phyloP scores from a whole-genome alignment of 2,329 filamentous ascomycete genomes.

The Penicillium hesseltinei region DNA sequence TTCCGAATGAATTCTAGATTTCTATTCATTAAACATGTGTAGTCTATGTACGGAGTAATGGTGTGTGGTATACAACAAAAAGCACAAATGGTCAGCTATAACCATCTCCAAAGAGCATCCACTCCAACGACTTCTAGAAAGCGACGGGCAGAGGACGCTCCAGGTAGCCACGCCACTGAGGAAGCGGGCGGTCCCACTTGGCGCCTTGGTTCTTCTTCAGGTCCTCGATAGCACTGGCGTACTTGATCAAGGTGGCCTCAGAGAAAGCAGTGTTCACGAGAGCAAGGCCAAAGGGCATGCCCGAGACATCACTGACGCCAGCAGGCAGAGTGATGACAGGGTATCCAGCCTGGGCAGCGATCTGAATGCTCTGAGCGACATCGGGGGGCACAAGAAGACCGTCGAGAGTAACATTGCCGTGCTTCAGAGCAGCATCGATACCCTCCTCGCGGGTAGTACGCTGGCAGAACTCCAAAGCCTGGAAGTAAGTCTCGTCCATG shows the following conservation, averaged over 20 bases:
- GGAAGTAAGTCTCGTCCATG: conserved; percentile 64
- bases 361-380: conserved; percentile 65
- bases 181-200: conserved; percentile 49
- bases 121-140: conserved; percentile 17
- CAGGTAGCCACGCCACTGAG: conserved; percentile 55
- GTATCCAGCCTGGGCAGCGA: conserved; percentile 73
- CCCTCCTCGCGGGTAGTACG: conserved; percentile 61
- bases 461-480: conserved; percentile 63
- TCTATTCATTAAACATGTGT: conserved; percentile 3
- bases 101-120: neutral
- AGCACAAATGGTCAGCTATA: neutral
- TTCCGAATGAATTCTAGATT: neutral
- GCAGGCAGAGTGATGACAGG: conserved; percentile 69
- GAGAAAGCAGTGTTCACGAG: conserved; percentile 62
- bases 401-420: conserved; percentile 50
- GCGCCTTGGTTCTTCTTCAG: conserved; percentile 48
- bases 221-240: conserved; percentile 63
- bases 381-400: conserved; percentile 68
- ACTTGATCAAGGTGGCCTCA: conserved; percentile 58
- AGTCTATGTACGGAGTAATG: conserved; percentile 3
- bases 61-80: conserved; percentile 10
- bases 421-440: conserved; percentile 64
- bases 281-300: conserved; percentile 62
- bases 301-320: conserved; percentile 52
- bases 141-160: conserved; percentile 37